Percentiles rank a stretch among this genome's conserved stretches.
These are phyloP conservation scores for Microdochium trichocladiopsis DNA, from an alignment of 2,329 filamentous ascomycete genomes.

Conservation along the genomic window DNA sequence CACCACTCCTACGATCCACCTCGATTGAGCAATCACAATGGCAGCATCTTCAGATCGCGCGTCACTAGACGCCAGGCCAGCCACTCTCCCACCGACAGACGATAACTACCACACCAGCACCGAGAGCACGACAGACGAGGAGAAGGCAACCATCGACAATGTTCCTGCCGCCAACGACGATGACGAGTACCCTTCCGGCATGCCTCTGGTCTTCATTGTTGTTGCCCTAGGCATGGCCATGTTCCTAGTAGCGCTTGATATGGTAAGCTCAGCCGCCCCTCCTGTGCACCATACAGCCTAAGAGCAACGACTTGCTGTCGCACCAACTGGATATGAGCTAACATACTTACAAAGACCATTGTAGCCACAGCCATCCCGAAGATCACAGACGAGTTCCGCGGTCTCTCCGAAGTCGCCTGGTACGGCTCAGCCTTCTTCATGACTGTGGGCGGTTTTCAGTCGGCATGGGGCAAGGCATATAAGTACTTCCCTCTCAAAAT, in stretches of 20 bases:
- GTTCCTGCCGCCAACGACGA: constrained; percentile 8
- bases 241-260: constrained; percentile 42
- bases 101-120: background rate
- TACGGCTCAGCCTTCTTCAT: constrained; percentile 51
- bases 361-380: constrained; percentile 50
- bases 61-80: background rate
- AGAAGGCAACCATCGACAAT: background rate
- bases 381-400: constrained; percentile 45
- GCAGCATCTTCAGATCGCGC: background rate
- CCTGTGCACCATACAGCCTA: no score
- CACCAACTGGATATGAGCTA: background rate
- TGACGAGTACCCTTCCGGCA: constrained; percentile 29
- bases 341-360: constrained; percentile 34
- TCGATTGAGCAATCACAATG: background rate
- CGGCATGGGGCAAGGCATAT: constrained; percentile 39
- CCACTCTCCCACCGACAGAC: background rate
- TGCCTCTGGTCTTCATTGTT: constrained; percentile 34
- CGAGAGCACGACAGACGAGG: background rate
- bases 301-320: no score
- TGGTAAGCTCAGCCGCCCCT: constrained; percentile 21
- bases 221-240: constrained; percentile 37
- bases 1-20: no score
- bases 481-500: constrained; percentile 40
- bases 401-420: constrained; percentile 48
- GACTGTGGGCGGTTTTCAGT: constrained; percentile 36